Evolutionary conservation across 768 basidiomycete species (phyloP), one percentile per base, ranked within the genome.

Genomic region (Hydnum rufescens): DNA sequence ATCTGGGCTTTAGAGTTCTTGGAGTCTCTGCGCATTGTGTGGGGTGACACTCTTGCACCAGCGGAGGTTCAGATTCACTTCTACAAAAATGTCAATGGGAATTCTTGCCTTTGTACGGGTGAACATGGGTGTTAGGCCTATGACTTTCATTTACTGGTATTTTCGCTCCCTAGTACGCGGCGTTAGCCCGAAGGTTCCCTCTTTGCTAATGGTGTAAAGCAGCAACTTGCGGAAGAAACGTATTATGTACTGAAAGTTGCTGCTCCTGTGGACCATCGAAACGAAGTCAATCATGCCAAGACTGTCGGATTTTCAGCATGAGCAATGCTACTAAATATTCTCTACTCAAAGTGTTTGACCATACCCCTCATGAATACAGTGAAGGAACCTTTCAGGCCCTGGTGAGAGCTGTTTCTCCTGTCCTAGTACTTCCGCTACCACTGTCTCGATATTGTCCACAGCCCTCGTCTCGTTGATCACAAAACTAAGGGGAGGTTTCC

Each of bases 361-460:
- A 81, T 31, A 70, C 95, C 6, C 81, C 85, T 0, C 76, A 80
- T 56, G 83, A 88, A 54, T 77, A 76, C 25, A 75, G 87, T 25
- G 90, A 96, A 64, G 80, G 77, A 55, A 81, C 93, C 70, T 70
- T 95, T 3, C 87, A 93, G 58, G 93, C 95, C 61, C 68, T 97
- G 19, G 72, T 97, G 19, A 80, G 84, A 58, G 78, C 85, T 22
- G 71, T 95, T 22, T 82, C 89, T 1, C 64, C 71, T 2, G 75
- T 0, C 65, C 70, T 6, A 78, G 78, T 52, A 67, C 81, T 19
- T 73, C 80, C 34, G 79, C 83, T 53, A 69, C 77, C 2, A 82
- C 86, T 1, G 74, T 85, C 6, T 72, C 90, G n/a, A 66, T 92
- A 2, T 71, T 97, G 4, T 82, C 87, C 1, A 89, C 93, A 59